Evolutionary conservation across 2,329 filamentous ascomycete species (phyloP), one percentile per base, ranked within the genome.

Genomic region (Sclerotinia spermophila): DNA sequence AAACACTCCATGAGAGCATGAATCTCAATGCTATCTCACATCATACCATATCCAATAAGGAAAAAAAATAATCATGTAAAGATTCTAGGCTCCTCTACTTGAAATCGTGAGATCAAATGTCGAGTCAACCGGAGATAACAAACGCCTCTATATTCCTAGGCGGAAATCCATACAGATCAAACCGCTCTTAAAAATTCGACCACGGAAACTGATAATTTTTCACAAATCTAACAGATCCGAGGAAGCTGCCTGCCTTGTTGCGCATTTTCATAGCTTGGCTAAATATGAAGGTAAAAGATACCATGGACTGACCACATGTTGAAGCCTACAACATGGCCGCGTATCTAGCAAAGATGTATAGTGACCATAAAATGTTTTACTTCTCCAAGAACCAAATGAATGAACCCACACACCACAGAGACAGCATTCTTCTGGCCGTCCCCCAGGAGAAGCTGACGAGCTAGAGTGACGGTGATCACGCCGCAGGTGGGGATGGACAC

Each of bases 91-190:
- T 1, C 17, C 7, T 8, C n/a, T 3, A 27, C 48, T 27, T 1
- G 21, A 7, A 51, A 51, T 15, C 1, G 4, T 27, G 2, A 27
- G 17, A 17, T 27, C 1, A 27, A 15, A 13, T 5, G n/a, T 51
- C 13, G 2, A 53, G 27, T 53, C n/a, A 53, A 27, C 27, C n/a
- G 1, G 17, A 7, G 7, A 2, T 7, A 8, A 53, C 13, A 53
- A 27, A 17, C 13, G 6, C 13, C n/a, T 17, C n/a, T n/a, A 27
- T 17, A 27, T 0, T 3, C 0, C 27, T 3, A 3, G 7, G 5
- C 1, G 17, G 3, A 2, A 53, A n/a, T 17, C 27, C 8, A 1
- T 27, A 15, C 13, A 6, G 5, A 27, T 17, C 48, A 17, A 53
- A 27, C 15, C 2, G 15, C 13, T 51, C 13, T 53, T 0, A 13